Conservation (phyloP, 169 alveolate genomes). For the Perkinsus marinus region DNA sequence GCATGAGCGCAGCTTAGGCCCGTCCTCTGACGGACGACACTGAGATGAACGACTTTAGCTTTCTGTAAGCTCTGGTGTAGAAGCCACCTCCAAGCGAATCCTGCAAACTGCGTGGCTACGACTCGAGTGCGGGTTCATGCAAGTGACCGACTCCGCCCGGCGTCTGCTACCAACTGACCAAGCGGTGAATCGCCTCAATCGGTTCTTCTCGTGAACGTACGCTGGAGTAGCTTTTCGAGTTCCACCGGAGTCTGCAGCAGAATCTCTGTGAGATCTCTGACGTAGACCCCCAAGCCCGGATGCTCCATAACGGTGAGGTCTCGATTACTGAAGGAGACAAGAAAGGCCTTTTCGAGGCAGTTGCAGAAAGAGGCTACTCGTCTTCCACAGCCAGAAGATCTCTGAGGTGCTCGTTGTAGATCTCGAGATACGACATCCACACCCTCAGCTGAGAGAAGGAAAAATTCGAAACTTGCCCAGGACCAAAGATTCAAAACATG, state of each 20-base stretch:
- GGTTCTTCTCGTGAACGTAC: not conserved
- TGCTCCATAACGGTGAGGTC: slow-evolving; percentile 7
- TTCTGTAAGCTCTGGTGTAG: not conserved
- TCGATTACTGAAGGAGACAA: not conserved
- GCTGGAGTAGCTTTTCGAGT: not conserved
- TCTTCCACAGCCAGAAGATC: slow-evolving; percentile 48
- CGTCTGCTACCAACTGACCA: not conserved
- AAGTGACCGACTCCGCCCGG: slow-evolving; percentile 42
- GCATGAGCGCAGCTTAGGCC: not conserved
- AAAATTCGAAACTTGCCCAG: no score
- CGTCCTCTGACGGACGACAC: not conserved
- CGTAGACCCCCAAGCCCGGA: slow-evolving; percentile 19
- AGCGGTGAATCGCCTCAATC: not conserved
- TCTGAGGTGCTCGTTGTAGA: slow-evolving; percentile 69
- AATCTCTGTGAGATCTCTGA: slow-evolving; percentile 7
- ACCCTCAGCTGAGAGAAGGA: slow-evolving; percentile 43
- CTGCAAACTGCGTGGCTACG: slow-evolving; percentile 57
- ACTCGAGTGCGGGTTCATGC: slow-evolving; percentile 53
- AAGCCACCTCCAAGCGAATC: slow-evolving; percentile 1
- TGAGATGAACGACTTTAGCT: not conserved
- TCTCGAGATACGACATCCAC: slow-evolving; percentile 60
- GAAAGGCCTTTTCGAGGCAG: not conserved
- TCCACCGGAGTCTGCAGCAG: not conserved
- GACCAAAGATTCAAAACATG: no score
- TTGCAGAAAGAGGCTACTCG: not conserved